A percentile compares a stretch with the other conserved stretches of the same genome.
phyloP scores from a whole-genome alignment of 1,139 yeast species.

The Candida pseudocylindracea region DNA sequence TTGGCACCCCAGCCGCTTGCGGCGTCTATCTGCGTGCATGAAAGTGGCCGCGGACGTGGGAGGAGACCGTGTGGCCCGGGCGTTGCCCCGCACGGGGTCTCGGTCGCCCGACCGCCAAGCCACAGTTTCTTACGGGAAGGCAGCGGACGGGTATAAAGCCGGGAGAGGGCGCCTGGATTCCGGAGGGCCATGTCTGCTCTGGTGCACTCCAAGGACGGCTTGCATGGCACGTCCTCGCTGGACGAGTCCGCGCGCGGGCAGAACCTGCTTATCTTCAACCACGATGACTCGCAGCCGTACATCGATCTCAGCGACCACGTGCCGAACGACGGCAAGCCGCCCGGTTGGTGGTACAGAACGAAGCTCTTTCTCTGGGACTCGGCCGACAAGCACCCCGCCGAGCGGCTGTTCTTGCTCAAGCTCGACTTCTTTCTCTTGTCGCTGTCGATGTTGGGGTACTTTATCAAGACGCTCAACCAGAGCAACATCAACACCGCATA shows the following conservation, averaged over 20 bases:
- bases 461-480: constrained; percentile 19
- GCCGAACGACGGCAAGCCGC: constrained; percentile 11
- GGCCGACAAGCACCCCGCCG: constrained; percentile 21
- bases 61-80: too few relatives aligned
- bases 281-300: constrained; percentile 4
- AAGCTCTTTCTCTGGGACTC: constrained; percentile 23
- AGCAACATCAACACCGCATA: constrained; percentile 27
- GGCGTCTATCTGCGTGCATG: too few relatives aligned
- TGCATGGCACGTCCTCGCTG: too few relatives aligned
- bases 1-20: too few relatives aligned
- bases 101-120: too few relatives aligned
- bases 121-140: too few relatives aligned
- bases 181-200: neutral
- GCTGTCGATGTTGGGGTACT: constrained; percentile 20
- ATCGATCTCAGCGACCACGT: constrained; percentile 11
- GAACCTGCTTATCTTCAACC: too few relatives aligned
- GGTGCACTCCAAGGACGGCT: neutral
- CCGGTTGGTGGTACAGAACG: constrained; percentile 8
- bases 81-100: too few relatives aligned
- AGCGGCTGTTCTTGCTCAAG: constrained; percentile 16
- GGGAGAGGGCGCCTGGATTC: too few relatives aligned
- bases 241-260: too few relatives aligned
- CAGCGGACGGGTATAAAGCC: too few relatives aligned
- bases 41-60: too few relatives aligned
- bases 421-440: constrained; percentile 20